phyloP scores from a whole-genome alignment of 202 grass and related monocot genomes.

The Cymbopogon flexuosus region DNA sequence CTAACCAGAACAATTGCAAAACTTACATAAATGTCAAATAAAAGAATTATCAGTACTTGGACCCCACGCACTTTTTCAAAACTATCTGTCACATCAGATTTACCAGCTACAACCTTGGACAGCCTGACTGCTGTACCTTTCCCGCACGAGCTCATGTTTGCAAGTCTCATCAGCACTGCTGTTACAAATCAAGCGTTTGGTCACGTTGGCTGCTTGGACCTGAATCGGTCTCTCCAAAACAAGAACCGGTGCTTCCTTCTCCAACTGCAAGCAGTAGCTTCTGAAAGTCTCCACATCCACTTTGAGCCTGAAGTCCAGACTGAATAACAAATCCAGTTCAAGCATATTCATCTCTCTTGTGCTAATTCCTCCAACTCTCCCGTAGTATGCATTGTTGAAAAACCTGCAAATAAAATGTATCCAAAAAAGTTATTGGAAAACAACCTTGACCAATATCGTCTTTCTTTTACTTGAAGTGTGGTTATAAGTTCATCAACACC shows the following conservation, averaged over 20 bases:
- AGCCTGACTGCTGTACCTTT: conserved; percentile 33
- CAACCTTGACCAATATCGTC: not conserved
- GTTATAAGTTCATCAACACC: not conserved
- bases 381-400: conserved; percentile 92
- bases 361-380: conserved; percentile 77
- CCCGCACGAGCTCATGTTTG: conserved; percentile 33
- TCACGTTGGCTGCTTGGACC: conserved; percentile 16
- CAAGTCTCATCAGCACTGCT: conserved; percentile 36
- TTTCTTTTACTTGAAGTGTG: not conserved
- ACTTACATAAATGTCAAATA: not conserved
- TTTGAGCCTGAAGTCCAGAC: conserved; percentile 85
- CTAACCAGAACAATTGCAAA: not conserved
- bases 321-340: conserved; percentile 75
- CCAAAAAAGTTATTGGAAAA: not conserved
- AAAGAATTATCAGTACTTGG: conserved; percentile 35
- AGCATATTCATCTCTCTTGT: conserved; percentile 77
- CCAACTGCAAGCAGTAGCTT: conserved; percentile 67
- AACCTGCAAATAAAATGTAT: conserved; percentile 44
- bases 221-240: conserved; percentile 59
- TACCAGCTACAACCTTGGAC: conserved; percentile 38
- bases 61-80: not conserved
- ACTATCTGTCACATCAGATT: not conserved
- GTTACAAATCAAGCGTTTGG: conserved; percentile 21
- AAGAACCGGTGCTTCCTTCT: conserved; percentile 48
- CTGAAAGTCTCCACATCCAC: conserved; percentile 58